These are phyloP conservation scores for Entamoeba invadens DNA, from an alignment of 208 protist species.

Conservation along the genomic window DNA sequence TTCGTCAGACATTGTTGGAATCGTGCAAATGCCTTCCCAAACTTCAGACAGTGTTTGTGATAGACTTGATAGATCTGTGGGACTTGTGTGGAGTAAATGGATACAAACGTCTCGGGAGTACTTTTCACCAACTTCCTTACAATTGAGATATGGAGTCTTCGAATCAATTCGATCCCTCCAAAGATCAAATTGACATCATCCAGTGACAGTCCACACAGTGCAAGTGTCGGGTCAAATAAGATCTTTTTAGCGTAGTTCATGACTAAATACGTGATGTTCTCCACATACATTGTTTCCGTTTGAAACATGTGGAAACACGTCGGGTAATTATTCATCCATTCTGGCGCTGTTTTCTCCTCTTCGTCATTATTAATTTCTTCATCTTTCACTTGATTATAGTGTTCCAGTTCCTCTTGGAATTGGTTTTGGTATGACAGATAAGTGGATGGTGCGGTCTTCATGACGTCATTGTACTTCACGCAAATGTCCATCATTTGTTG, in stretches of 20 bases:
- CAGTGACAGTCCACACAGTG: not conserved
- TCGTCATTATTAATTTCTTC: not conserved
- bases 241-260: not conserved
- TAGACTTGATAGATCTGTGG: not conserved
- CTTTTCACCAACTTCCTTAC: not conserved
- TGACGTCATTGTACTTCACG: not conserved
- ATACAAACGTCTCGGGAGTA: not conserved
- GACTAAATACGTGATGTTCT: not conserved
- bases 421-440: not conserved
- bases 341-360: not conserved
- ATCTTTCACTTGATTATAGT: too few species aligned
- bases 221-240: not conserved
- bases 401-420: not conserved
- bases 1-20: not conserved
- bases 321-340: not conserved
- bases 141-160: not conserved
- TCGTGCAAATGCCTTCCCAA: not conserved
- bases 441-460: not conserved
- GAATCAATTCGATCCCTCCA: not conserved
- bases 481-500: not conserved
- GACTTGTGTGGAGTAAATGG: not conserved
- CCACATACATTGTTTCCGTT: not conserved
- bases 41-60: not conserved
- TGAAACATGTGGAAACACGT: not conserved
- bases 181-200: not conserved